Evolutionary conservation across 2,329 filamentous ascomycete species (phyloP).

Genomic region (Cryoendolithus antarcticus): DNA sequence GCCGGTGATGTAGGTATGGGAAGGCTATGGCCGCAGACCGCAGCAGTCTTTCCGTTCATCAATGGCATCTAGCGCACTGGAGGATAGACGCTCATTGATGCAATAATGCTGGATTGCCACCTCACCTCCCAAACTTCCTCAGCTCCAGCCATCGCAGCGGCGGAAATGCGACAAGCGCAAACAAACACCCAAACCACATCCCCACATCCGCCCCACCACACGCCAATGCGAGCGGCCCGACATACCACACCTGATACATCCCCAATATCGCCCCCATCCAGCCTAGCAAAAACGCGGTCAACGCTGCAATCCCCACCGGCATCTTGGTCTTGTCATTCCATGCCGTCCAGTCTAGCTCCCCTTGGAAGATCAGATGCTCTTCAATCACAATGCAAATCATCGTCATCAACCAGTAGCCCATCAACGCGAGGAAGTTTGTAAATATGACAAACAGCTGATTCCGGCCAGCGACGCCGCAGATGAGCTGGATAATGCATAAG

Average conservation of each 20-base stretch:
- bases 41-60: no score
- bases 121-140: slow-evolving; percentile 6
- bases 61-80: no score
- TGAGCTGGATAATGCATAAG: slow-evolving; percentile 28
- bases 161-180: slow-evolving; percentile 6
- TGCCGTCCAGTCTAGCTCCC: slow-evolving; percentile 26
- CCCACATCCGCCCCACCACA: slow-evolving; percentile 7
- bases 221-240: slow-evolving; percentile 12
- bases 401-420: slow-evolving; percentile 35
- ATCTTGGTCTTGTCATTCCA: slow-evolving; percentile 29
- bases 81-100: no score
- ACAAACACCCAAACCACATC: slow-evolving; percentile 8
- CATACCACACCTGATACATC: slow-evolving; percentile 16
- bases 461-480: slow-evolving; percentile 32
- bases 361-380: slow-evolving; percentile 32
- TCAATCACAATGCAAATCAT: slow-evolving; percentile 31
- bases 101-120: no score
- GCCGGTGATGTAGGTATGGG: no score
- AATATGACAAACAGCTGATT: slow-evolving; percentile 33
- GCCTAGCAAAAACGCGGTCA: slow-evolving; percentile 13
- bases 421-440: slow-evolving; percentile 34
- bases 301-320: slow-evolving; percentile 30
- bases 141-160: slow-evolving; percentile 9
- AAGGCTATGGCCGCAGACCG: no score
- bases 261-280: slow-evolving; percentile 15